A percentile compares a stretch with the other conserved stretches of the same genome.
phyloP scores from a whole-genome alignment of 2,329 filamentous ascomycete genomes.

The Cercospora sp. region DNA sequence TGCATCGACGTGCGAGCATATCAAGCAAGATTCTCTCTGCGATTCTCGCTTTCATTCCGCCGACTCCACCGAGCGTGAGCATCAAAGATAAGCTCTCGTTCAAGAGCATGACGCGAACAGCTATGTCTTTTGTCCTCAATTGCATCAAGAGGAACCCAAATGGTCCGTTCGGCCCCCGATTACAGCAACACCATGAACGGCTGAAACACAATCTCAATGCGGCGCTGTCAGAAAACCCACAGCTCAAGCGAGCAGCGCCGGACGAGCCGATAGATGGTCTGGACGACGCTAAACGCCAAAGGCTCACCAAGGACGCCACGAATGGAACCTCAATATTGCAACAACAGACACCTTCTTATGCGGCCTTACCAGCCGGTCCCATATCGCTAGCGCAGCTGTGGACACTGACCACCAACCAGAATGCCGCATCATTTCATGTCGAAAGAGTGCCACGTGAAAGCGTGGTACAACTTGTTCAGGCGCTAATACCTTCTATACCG shows the following conservation, averaged over 20 bases:
- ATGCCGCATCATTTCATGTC: slow-evolving; percentile 78
- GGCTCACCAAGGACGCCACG: slow-evolving; percentile 58
- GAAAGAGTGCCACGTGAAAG: slow-evolving; percentile 73
- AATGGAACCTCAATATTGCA: slow-evolving; percentile 29
- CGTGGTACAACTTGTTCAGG: slow-evolving; percentile 78
- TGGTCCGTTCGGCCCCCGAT: slow-evolving; percentile 70
- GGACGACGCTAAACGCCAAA: slow-evolving; percentile 79
- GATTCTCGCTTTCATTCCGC: slow-evolving; percentile 86
- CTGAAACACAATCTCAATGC: slow-evolving; percentile 76
- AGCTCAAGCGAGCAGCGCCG: slow-evolving; percentile 68
- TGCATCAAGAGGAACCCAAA: slow-evolving; percentile 81
- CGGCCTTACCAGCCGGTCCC: slow-evolving; percentile 71
- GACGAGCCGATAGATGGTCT: slow-evolving; percentile 69
- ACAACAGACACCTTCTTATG: slow-evolving; percentile 53
- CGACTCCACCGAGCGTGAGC: slow-evolving; percentile 64
- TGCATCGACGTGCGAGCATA: slow-evolving; percentile 77
- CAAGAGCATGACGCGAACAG: slow-evolving; percentile 93
- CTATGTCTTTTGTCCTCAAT: slow-evolving; percentile 78
- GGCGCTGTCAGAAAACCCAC: slow-evolving; percentile 72
- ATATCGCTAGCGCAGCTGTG: slow-evolving; percentile 82
- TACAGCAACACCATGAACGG: slow-evolving; percentile 84
- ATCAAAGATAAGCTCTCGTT: slow-evolving; percentile 78
- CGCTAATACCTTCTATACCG: slow-evolving; percentile 72
- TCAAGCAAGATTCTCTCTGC: slow-evolving; percentile 83
- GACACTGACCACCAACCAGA: slow-evolving; percentile 75